Evolutionary conservation across 2,329 filamentous ascomycete genomes (phyloP).

Genomic region (Tolypocladium amazonense): DNA sequence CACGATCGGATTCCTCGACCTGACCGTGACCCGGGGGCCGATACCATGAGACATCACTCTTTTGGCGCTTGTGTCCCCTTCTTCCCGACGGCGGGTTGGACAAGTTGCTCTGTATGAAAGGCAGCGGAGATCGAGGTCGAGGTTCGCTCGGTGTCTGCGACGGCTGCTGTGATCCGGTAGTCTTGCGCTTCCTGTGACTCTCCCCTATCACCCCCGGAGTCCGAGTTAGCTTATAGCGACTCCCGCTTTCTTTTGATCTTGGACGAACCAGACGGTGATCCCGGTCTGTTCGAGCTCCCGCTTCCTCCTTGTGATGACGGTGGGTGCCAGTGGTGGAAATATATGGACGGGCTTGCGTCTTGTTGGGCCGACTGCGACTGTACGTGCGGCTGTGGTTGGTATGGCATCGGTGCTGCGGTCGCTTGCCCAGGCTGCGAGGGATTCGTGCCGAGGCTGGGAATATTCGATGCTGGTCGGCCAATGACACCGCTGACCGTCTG

Average conservation of each 20-base stretch:
- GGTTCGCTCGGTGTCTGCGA: constrained; percentile 16
- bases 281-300: constrained; percentile 52
- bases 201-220: constrained; percentile 46
- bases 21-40: constrained; percentile 12
- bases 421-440: constrained; percentile 24
- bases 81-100: constrained; percentile 14
- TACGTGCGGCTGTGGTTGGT: constrained; percentile 35
- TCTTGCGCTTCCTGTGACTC: constrained; percentile 80
- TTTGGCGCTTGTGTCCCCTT: constrained; percentile 22
- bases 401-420: constrained; percentile 20
- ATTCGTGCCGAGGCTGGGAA: constrained; percentile 35
- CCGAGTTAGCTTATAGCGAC: constrained; percentile 27
- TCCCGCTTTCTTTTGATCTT: constrained; percentile 39
- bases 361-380: constrained; percentile 46
- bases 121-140: constrained; percentile 21
- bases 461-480: constrained; percentile 26
- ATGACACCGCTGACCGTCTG: constrained; percentile 34
- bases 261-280: constrained; percentile 65
- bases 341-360: constrained; percentile 64
- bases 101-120: constrained; percentile 16
- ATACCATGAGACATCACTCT: constrained; percentile 26
- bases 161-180: constrained; percentile 32
- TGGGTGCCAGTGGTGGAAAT: constrained; percentile 90
- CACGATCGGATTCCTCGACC: constrained; percentile 10
- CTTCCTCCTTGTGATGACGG: constrained; percentile 52